These are phyloP conservation scores for Eucalyptus sideroxylon DNA, from an alignment of 345 rosid species.

Conservation along the genomic window DNA sequence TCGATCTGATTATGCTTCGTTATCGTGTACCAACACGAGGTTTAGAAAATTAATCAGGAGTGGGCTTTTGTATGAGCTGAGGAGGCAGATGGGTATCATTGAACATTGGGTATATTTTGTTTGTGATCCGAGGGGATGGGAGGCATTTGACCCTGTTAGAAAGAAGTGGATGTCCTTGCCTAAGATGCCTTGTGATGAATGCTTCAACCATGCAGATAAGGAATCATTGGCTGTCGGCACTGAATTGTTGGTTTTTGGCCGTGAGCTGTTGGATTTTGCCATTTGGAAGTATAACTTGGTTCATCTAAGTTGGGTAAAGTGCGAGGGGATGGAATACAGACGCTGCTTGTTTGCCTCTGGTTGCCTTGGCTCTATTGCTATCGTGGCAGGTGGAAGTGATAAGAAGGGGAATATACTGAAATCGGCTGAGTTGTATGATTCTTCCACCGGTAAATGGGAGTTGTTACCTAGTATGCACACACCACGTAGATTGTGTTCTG, in stretches of 20 bases:
- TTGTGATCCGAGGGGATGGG: constrained; percentile 80
- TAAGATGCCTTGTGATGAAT: constrained; percentile 75
- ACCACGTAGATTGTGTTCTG: constrained; percentile 66
- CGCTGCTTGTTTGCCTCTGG: constrained; percentile 81
- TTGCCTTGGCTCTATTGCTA: constrained; percentile 49
- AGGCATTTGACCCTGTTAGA: constrained; percentile 46
- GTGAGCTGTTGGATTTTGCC: constrained; percentile 54
- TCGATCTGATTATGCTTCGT: constrained; percentile 45
- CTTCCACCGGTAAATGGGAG: constrained; percentile 57
- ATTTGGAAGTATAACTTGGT: constrained; percentile 70
- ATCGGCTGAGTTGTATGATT: constrained; percentile 65
- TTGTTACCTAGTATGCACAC: constrained; percentile 57
- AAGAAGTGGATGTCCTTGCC: constrained; percentile 71
- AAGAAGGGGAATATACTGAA: constrained; percentile 40
- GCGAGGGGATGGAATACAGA: constrained; percentile 57
- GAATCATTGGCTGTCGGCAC: constrained; percentile 73
- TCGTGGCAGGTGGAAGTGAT: constrained; percentile 74
- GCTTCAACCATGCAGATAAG: constrained; percentile 70
- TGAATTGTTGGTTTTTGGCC: constrained; percentile 69
- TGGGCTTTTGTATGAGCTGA: constrained; percentile 42
- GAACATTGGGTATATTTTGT: constrained; percentile 70
- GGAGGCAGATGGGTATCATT: constrained; percentile 34
- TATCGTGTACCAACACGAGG: constrained; percentile 48
- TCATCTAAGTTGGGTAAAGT: constrained; percentile 44
- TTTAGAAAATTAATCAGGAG: constrained; percentile 32